Base-by-base conservation (phyloP, 345 rosid genomes). In the Atalantia buxifolia region DNA sequence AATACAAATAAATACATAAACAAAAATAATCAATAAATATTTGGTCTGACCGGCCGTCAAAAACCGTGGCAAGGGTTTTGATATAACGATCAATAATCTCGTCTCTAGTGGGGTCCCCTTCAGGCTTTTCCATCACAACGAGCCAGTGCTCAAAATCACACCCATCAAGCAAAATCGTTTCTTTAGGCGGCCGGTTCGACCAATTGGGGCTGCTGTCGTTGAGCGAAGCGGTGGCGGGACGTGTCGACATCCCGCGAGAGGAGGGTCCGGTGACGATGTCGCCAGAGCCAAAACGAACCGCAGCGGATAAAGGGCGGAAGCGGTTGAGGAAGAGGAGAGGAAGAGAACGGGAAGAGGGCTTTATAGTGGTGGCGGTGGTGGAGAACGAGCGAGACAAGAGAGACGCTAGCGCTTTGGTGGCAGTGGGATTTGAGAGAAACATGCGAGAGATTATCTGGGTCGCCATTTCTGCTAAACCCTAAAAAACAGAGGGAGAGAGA, bases 91-190 rank as follows among this genome's bases (percentile, higher is more conserved):
- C 92, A 18, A 96, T 92, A 53, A 96, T 94, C 60, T 96, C 98
- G 55, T 96, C 99, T 78, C 98, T 86, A 3, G 98, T 91, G 21
- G 85, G 89, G 4, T 89, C 87, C 9, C 87, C 94, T 70, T 86
- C 85, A 3, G 92, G 98, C 66, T 81, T 80, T 25, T 91, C 97
- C 92, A 94, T 59, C 7, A 96, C 97, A 13, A 96, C 89, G 31
- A 96, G 97, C 98, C 98, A 94, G 80, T 96, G 99, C 66, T 96
- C 89, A 53, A 94, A 96, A 84, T 96, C 99, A 77, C 97, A 94
- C 0, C 99, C 94, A 75, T 94, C 98, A 61, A 96, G 92, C 85
- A 96, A 78, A 59, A 94, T 94, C 33, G 98, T 91, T 87, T 94
- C 99, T 79, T 94, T 90, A 0, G 98, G 95, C 9, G 99, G 98